Evolutionary conservation across 2,329 filamentous ascomycete genomes (phyloP).

Genomic region (Phialocephala sp.): DNA sequence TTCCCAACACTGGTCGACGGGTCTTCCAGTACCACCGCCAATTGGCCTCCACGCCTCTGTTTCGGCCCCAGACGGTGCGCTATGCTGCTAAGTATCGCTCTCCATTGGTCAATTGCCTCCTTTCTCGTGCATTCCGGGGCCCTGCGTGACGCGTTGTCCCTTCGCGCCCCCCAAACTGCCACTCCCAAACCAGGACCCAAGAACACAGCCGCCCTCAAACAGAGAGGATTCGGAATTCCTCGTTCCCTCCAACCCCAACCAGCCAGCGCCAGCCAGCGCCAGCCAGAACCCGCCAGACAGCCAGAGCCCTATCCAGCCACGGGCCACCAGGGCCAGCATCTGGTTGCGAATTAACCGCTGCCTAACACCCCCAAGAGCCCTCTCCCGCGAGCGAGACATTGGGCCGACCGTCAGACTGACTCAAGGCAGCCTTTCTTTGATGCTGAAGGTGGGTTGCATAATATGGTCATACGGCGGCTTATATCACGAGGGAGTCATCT

Average conservation of each 20-base stretch:
- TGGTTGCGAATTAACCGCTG: conserved; percentile 27
- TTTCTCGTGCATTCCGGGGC: conserved; percentile 20
- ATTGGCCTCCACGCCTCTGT: background rate
- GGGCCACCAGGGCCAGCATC: too few species aligned
- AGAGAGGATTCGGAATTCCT: conserved; percentile 4
- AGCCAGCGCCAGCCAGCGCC: background rate
- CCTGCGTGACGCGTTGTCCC: conserved; percentile 11
- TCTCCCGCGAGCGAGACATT: conserved; percentile 7
- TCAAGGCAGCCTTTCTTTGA: conserved; percentile 17
- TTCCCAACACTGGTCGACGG: background rate
- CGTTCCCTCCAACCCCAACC: background rate
- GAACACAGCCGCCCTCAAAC: conserved; percentile 20
- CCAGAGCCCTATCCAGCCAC: too few species aligned
- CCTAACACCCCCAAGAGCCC: background rate
- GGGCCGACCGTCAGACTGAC: conserved; percentile 21
- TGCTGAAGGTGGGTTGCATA: conserved; percentile 23
- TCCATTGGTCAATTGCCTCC: conserved; percentile 21
- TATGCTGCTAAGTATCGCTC: background rate
- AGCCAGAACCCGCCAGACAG: background rate
- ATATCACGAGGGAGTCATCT: conserved; percentile 36
- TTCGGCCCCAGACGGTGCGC: background rate
- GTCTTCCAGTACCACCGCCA: background rate
- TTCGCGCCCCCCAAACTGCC: conserved; percentile 2
- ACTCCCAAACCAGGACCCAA: too few species aligned
- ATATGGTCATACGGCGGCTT: conserved; percentile 35